Percentiles rank a stretch among this genome's conserved stretches.
Evolutionary conservation across 495 filamentous ascomycete genomes (phyloP).

Genomic region (Aspergillus affinis): DNA sequence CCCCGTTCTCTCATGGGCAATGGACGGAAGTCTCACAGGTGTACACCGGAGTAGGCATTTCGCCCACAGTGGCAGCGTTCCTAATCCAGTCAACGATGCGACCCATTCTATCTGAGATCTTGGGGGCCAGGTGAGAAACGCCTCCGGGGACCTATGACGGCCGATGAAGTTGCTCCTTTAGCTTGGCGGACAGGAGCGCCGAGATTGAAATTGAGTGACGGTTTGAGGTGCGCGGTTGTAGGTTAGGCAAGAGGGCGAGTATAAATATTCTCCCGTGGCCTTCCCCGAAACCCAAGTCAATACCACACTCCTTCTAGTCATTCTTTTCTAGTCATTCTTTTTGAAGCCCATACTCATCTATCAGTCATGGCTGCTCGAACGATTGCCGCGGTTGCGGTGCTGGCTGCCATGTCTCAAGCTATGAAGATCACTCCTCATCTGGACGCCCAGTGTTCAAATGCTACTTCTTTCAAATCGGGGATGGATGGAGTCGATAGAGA

Average conservation of each 20-base stretch:
- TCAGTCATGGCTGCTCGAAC: not conserved
- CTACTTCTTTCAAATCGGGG: not conserved
- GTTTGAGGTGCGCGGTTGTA: not conserved
- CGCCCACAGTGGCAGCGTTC: not conserved
- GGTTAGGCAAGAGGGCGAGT: not conserved
- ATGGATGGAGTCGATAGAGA: too few species aligned
- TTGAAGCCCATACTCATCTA: not conserved
- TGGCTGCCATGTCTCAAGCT: not conserved
- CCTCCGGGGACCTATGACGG: not conserved
- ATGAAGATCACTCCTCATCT: not conserved
- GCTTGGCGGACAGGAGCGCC: not conserved
- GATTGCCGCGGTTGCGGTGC: not conserved
- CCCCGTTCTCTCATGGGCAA: too few species aligned
- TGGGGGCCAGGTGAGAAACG: not conserved
- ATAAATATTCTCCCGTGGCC: not conserved
- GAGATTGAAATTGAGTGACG: not conserved
- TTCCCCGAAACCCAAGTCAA: not conserved
- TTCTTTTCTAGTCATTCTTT: not conserved
- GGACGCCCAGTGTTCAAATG: not conserved
- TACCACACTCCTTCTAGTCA: not conserved
- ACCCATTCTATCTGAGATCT: not conserved
- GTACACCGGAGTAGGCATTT: too few species aligned
- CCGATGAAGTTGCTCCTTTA: not conserved
- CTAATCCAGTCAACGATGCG: not conserved
- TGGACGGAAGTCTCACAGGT: too few species aligned